Evolutionary conservation across 306 rosid species (phyloP).

Genomic region (Comarum palustre): DNA sequence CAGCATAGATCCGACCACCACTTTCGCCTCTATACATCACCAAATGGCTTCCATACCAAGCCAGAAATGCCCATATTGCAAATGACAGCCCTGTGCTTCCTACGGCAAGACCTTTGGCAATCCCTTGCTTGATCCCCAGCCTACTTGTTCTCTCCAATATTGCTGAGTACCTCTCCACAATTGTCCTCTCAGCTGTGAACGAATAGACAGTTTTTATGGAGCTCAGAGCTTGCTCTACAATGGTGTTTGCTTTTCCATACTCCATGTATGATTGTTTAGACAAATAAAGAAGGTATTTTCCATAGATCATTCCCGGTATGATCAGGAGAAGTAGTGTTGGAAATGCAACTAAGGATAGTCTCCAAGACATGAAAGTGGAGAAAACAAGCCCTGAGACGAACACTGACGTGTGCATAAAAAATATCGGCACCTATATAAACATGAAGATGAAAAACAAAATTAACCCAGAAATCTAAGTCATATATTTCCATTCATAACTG

Average conservation of each 20-base stretch:
- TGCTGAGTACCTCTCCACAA: conserved; percentile 52
- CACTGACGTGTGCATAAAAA: conserved; percentile 80
- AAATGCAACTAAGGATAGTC: conserved; percentile 67
- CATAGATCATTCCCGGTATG: conserved; percentile 84
- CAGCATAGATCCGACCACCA: conserved; percentile 88
- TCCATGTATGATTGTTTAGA: conserved; percentile 51
- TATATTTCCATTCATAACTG: neutral
- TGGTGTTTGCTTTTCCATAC: conserved; percentile 63
- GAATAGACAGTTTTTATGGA: conserved; percentile 76
- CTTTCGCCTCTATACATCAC: conserved; percentile 84
- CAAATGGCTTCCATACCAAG: conserved; percentile 97
- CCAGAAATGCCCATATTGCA: conserved; percentile 88
- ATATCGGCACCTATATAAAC: conserved; percentile 60
- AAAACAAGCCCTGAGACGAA: conserved; percentile 75
- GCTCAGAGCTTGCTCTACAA: conserved; percentile 74
- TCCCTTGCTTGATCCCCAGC: conserved; percentile 84
- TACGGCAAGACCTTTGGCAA: conserved; percentile 82
- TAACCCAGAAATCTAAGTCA: neutral
- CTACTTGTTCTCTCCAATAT: conserved; percentile 59
- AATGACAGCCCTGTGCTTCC: conserved; percentile 83
- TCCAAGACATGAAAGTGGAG: conserved; percentile 79
- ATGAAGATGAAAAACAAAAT: neutral
- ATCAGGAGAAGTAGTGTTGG: conserved; percentile 75
- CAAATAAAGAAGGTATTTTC: conserved; percentile 67
- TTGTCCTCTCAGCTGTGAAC: conserved; percentile 78